phyloP scores from a whole-genome alignment of 2,329 filamentous ascomycete species.

The Talaromyces sp. region DNA sequence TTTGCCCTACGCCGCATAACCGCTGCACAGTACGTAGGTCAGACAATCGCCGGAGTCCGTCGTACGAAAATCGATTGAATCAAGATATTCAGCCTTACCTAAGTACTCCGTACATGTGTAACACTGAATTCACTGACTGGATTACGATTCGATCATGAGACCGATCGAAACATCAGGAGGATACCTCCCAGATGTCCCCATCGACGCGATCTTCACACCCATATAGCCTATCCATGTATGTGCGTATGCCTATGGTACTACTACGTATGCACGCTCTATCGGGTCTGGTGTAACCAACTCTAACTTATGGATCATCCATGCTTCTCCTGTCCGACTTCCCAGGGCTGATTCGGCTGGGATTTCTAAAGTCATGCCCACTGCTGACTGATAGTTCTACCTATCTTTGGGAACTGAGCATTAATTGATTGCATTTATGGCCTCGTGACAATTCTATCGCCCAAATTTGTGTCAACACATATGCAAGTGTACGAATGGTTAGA shows the following conservation, averaged over 20 bases:
- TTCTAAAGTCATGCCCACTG: not conserved
- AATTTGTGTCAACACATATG: not conserved
- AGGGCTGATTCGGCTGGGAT: not conserved
- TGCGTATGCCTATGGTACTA: not conserved
- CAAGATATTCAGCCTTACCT: not conserved
- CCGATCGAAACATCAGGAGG: not conserved
- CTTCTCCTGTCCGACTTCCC: not conserved
- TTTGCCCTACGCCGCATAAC: not conserved
- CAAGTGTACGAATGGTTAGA: not conserved
- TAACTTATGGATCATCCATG: not conserved
- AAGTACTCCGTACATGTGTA: too few relatives aligned
- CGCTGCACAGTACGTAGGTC: not conserved
- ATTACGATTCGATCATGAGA: not conserved
- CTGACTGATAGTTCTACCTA: not conserved
- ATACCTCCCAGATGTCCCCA: not conserved
- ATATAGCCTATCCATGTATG: not conserved
- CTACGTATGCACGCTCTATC: not conserved
- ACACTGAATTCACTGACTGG: not conserved
- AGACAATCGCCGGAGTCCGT: not conserved
- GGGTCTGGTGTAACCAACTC: not conserved
- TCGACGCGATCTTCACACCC: not conserved
- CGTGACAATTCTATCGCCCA: not conserved
- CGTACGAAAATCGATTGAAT: not conserved
- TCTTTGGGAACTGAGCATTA: not conserved
- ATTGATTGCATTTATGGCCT: not conserved